Conservation (phyloP, 2,329 filamentous ascomycete species). For the Nothomitra cinnamomea region DNA sequence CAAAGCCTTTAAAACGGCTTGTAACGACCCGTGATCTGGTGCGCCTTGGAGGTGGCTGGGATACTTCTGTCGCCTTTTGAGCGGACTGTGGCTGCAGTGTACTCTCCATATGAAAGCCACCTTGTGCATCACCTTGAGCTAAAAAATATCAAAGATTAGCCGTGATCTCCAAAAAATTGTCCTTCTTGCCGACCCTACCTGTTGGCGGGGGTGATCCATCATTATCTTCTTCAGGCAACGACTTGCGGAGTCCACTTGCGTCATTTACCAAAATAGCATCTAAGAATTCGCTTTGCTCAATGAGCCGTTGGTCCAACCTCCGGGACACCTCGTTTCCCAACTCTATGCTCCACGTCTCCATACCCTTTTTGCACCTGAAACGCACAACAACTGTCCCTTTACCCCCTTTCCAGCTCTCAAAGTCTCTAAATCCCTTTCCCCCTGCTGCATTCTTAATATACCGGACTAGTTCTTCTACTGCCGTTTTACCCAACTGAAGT, state of each 20-base stretch:
- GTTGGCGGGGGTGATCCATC: slow-evolving; percentile 10
- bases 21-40: slow-evolving; percentile 24
- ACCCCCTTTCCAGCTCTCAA: slow-evolving; percentile 44
- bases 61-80: neutral
- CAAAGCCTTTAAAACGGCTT: slow-evolving; percentile 54
- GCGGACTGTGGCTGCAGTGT: neutral
- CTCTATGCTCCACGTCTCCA: slow-evolving; percentile 48
- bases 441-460: slow-evolving; percentile 62
- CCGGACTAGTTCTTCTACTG: slow-evolving; percentile 56
- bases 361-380: slow-evolving; percentile 41
- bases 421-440: slow-evolving; percentile 50
- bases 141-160: neutral
- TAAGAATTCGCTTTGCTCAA: slow-evolving; percentile 82
- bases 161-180: neutral
- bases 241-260: slow-evolving; percentile 50
- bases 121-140: neutral
- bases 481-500: slow-evolving; percentile 44
- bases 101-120: neutral
- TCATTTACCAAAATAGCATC: slow-evolving; percentile 77
- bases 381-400: slow-evolving; percentile 66
- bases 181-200: neutral
- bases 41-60: slow-evolving; percentile 10
- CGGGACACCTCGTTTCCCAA: slow-evolving; percentile 55
- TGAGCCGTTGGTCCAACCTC: slow-evolving; percentile 60
- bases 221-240: slow-evolving; percentile 38